A percentile compares a stretch with the other conserved stretches of the same genome.
phyloP scores from a whole-genome alignment of 2,329 filamentous ascomycete genomes.

The Botryotinia narcissicola region DNA sequence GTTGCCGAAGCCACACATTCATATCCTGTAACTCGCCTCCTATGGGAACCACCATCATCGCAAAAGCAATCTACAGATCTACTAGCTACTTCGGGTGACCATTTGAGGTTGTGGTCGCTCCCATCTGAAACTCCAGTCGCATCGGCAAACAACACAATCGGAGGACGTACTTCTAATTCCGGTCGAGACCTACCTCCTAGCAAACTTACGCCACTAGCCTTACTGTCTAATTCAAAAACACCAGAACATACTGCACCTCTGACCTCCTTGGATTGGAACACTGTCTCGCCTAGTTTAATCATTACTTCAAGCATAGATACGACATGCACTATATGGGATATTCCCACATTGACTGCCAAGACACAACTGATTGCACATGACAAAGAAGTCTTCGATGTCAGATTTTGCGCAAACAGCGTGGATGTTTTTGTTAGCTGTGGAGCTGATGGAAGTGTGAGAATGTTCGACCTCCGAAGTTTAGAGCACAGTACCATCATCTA shows the following conservation, averaged over 20 bases:
- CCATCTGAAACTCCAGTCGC: constrained; percentile 62
- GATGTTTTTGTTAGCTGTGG: constrained; percentile 98
- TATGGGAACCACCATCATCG: constrained; percentile 94
- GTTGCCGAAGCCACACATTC: constrained; percentile 96
- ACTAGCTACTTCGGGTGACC: constrained; percentile 90
- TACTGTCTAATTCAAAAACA: constrained; percentile 96
- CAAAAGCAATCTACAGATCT: constrained; percentile 95
- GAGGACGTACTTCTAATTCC: constrained; percentile 58
- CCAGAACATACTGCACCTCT: constrained; percentile 96
- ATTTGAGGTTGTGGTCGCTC: constrained; percentile 89
- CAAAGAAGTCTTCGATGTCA: constrained; percentile 97
- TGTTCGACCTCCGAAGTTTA: constrained; percentile 95
- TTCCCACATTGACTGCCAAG: constrained; percentile 94
- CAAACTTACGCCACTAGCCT: constrained; percentile 87
- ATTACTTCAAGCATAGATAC: constrained; percentile 99
- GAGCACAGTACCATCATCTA: constrained; percentile 99
- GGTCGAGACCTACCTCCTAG: constrained; percentile 57
- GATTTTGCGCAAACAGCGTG: constrained; percentile 97
- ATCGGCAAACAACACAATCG: constrained; percentile 61
- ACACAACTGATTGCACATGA: constrained; percentile 98
- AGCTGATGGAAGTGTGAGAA: constrained; percentile 93
- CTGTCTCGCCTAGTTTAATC: constrained; percentile 91
- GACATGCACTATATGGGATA: constrained; percentile 99
- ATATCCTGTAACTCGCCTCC: constrained; percentile 89
- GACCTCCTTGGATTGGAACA: constrained; percentile 97